Percentiles rank a stretch among this genome's conserved stretches.
Conservation (phyloP, 179 eudicot genomes). For the Actinidia arguta region DNA sequence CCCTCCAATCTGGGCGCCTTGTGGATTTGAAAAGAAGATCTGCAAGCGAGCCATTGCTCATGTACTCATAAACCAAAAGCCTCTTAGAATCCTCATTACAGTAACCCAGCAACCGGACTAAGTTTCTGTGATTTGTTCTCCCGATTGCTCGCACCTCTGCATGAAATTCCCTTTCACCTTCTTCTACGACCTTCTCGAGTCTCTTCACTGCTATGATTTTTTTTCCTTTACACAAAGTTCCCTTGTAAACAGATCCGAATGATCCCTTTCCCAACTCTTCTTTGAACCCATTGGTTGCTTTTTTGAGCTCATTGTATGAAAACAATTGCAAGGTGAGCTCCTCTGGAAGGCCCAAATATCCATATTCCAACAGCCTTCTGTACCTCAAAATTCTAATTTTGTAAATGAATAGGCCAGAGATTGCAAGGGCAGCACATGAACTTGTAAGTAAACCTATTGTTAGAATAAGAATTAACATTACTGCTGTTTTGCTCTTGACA, state of each 20-base stretch:
- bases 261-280: slow-evolving; percentile 18
- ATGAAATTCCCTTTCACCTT: slow-evolving; percentile 1
- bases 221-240: not conserved
- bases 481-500: no score
- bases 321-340: no score
- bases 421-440: no score
- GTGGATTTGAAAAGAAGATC: slow-evolving; percentile 37
- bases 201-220: slow-evolving; percentile 23
- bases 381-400: no score
- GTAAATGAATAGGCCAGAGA: no score
- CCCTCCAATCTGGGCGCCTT: slow-evolving; percentile 37
- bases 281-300: not conserved
- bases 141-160: slow-evolving; percentile 52
- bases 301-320: no score
- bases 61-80: slow-evolving; percentile 15
- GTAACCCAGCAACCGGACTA: slow-evolving; percentile 36
- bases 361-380: no score
- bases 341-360: no score
- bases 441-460: no score
- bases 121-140: slow-evolving; percentile 54
- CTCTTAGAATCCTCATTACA: not conserved
- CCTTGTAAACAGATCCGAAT: slow-evolving; percentile 24
- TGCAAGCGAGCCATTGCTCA: slow-evolving; percentile 27
- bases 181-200: not conserved
- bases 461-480: no score